These are phyloP conservation scores for Aspergillus persii DNA, from an alignment of 2,329 filamentous ascomycete species.

Conservation along the genomic window DNA sequence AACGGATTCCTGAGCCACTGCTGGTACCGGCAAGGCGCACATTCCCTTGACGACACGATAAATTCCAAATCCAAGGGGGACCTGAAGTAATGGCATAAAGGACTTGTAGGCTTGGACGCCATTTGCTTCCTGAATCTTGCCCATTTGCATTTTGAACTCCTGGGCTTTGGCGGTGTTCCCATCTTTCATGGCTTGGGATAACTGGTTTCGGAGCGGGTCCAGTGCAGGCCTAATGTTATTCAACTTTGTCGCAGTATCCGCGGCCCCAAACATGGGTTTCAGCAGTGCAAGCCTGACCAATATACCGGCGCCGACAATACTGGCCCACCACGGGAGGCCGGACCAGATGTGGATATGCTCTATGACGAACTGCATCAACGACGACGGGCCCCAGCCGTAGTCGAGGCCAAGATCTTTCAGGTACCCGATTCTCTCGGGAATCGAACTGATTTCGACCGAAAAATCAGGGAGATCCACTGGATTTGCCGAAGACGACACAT, in stretches of 20 bases:
- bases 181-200: conserved; percentile 45
- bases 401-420: conserved; percentile 79
- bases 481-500: conserved; percentile 11
- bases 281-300: conserved; percentile 64
- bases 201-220: conserved; percentile 56
- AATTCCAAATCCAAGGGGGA: conserved; percentile 74
- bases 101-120: conserved; percentile 55
- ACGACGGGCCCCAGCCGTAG: conserved; percentile 78
- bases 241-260: conserved; percentile 63
- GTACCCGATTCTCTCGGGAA: conserved; percentile 78
- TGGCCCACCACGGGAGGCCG: conserved; percentile 78
- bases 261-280: conserved; percentile 61
- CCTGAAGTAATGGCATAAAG: conserved; percentile 59
- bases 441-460: conserved; percentile 45
- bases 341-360: conserved; percentile 78
- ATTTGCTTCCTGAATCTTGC: conserved; percentile 51
- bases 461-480: conserved; percentile 25
- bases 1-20: conserved; percentile 66
- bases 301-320: conserved; percentile 66
- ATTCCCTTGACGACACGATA: conserved; percentile 77
- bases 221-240: conserved; percentile 58
- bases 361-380: conserved; percentile 69
- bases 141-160: conserved; percentile 49
- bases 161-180: conserved; percentile 51
- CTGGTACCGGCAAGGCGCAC: conserved; percentile 75